A percentile compares a stretch with the other conserved stretches of the same genome.
These are phyloP conservation scores for Eimeria acervulina DNA, from an alignment of 169 alveolate genomes.

Conservation along the genomic window DNA sequence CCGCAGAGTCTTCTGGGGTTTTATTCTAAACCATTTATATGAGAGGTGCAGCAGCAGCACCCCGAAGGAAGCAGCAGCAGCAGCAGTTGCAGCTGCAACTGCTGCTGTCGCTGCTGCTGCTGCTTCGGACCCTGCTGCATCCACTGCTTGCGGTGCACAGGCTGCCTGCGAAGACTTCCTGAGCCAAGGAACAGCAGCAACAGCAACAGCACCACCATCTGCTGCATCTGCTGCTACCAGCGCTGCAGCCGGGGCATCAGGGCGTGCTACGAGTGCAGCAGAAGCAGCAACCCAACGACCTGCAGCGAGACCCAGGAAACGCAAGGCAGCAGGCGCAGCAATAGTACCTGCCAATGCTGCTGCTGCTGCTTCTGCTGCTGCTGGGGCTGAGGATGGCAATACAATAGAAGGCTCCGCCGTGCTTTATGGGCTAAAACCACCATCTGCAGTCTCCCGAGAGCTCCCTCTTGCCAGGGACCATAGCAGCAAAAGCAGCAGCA, in stretches of 20 bases:
- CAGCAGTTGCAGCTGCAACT: conserved; percentile 1
- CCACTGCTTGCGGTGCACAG: not conserved
- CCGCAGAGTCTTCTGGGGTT: conserved; percentile 57
- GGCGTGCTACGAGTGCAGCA: conserved; percentile 50
- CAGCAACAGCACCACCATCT: not conserved
- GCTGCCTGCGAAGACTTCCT: not conserved
- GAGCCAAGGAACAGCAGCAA: not conserved
- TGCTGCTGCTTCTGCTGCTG: conserved; percentile 4
- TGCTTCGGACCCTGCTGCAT: not conserved
- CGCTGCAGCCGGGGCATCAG: conserved; percentile 37
- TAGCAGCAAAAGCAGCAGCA: conserved; percentile 73
- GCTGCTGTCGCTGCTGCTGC: not conserved
- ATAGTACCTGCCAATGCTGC: not conserved
- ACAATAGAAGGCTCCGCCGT: not conserved
- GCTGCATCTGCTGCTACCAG: conserved; percentile 16
- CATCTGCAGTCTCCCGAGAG: not conserved
- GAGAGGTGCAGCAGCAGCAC: conserved; percentile 1
- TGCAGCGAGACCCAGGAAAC: not conserved
- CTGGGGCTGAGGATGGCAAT: not conserved
- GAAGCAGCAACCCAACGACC: not conserved
- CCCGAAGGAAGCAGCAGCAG: conserved; percentile 5
- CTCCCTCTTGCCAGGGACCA: not conserved
- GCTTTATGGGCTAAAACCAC: not conserved
- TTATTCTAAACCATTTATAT: conserved; percentile 24
- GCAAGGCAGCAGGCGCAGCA: conserved; percentile 25